Percentiles rank a stretch among this genome's conserved stretches.
These are phyloP conservation scores for Jacaranda mimosifolia DNA, from an alignment of 257 asterid species.

Conservation along the genomic window DNA sequence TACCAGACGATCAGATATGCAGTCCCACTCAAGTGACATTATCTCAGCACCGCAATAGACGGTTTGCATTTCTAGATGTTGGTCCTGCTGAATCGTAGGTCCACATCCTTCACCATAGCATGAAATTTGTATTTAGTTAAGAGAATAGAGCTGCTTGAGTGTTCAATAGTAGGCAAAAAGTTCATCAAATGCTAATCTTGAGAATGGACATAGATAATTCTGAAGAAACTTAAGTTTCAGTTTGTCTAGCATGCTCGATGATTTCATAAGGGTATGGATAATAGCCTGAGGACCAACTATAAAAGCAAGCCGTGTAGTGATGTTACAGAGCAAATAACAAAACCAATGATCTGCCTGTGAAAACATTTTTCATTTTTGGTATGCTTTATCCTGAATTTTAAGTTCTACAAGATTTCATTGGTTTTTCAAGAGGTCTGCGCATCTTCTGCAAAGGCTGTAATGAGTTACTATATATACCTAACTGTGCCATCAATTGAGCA, in stretches of 20 bases:
- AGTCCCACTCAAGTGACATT: constrained; percentile 91
- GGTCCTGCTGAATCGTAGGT: constrained; percentile 85
- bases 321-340: too few relatives aligned
- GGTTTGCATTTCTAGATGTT: constrained; percentile 94
- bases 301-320: too few relatives aligned
- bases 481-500: constrained; percentile 96
- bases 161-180: too few relatives aligned
- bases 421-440: constrained; percentile 27
- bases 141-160: neutral
- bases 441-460: constrained; percentile 4
- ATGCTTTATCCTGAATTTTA: constrained; percentile 1
- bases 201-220: too few relatives aligned
- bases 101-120: constrained; percentile 61
- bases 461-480: constrained; percentile 54
- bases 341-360: neutral
- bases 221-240: too few relatives aligned
- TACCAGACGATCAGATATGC: constrained; percentile 98
- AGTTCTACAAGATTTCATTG: neutral
- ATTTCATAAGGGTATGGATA: too few relatives aligned
- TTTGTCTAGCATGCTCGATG: too few relatives aligned
- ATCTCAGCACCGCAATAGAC: constrained; percentile 96
- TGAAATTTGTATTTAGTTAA: constrained; percentile 27
- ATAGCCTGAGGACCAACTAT: too few relatives aligned
- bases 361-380: constrained; percentile 17
- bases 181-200: too few relatives aligned